Base-by-base conservation (phyloP, 371 early-diverging fungal genomes). In the Enterocytospora artemiae region DNA sequence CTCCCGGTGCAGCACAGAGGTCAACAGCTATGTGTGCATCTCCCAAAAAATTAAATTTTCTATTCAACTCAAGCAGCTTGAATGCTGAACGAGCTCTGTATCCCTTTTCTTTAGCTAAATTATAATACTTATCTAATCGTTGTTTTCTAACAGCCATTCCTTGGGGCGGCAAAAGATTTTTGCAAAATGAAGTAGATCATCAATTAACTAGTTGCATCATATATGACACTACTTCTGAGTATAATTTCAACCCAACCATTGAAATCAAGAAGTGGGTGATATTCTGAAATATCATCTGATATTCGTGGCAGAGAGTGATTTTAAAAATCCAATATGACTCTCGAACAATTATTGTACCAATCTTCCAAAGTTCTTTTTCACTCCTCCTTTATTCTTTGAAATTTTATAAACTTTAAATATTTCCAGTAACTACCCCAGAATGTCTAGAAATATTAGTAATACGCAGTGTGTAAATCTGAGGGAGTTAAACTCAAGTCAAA, bases 61-160 rank as follows among this genome's bases (percentile, higher is more conserved):
- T 89, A 77, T 94, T 88, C 51, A 98, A 75, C 70, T 97, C 95
- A 43, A 95, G 81, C 41, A 97, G 80, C 77, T 97, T 97, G 83
- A 90, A 97, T 20, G 98, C 96, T 76, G 97, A 92, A 83, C 99
- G 90, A 54, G 96, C 93, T 76, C 97, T 87, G 81, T 92, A 98
- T 63, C 99, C 99, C 76, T 95, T 93, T 76, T 96, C 96, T 83
- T 96, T 98, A 76, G 99, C 99, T 81, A 96, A 84, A 79, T 92
- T 89, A 81, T 98, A 98, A 83, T 90, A 96, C 83, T 96, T 96
- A 83, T 98, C 99, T 82, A 96, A 84, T 80, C 99, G 89, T 58
- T 90, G 77, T 90, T 93, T 78, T 54, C 46, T 61, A n/a, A n/a
- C n/a, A n/a, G n/a, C n/a, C n/a, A n/a, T n/a, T n/a, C n/a, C n/a